These are phyloP conservation scores for Tetrapisispora phaffii DNA, from an alignment of 805 yeast genomes.

Conservation along the genomic window DNA sequence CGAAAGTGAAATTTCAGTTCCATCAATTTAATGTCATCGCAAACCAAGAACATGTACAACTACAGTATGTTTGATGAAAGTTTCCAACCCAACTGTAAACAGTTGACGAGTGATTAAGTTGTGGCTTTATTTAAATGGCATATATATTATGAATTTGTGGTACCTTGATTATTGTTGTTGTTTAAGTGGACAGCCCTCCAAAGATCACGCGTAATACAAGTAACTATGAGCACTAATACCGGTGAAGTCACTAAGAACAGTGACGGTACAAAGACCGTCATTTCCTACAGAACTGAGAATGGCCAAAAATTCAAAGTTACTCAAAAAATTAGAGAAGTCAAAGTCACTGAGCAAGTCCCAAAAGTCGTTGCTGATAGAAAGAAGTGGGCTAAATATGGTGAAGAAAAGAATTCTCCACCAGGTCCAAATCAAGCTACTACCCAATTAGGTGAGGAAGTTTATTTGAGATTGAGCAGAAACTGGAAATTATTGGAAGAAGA, in stretches of 20 bases:
- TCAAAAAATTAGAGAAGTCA: constrained; percentile 69
- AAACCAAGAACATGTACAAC: no score
- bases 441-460: constrained; percentile 76
- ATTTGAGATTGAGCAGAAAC: constrained; percentile 59
- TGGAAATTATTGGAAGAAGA: constrained; percentile 74
- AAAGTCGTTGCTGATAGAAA: constrained; percentile 80
- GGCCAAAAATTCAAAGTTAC: constrained; percentile 84
- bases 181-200: no score
- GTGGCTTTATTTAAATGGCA: no score
- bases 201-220: no score
- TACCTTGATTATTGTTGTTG: no score
- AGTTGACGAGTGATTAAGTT: no score
- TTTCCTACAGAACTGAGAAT: constrained; percentile 63
- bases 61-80: no score
- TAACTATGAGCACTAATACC: background rate
- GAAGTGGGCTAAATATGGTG: constrained; percentile 83
- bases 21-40: no score
- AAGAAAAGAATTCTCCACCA: constrained; percentile 57
- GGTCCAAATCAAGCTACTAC: constrained; percentile 90
- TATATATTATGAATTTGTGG: no score
- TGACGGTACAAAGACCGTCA: constrained; percentile 85
- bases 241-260: constrained; percentile 68
- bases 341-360: constrained; percentile 72
- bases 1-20: no score
- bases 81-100: background rate